These are phyloP conservation scores for Eimeria nieschulzi DNA, from an alignment of 169 alveolate species.

Conservation along the genomic window DNA sequence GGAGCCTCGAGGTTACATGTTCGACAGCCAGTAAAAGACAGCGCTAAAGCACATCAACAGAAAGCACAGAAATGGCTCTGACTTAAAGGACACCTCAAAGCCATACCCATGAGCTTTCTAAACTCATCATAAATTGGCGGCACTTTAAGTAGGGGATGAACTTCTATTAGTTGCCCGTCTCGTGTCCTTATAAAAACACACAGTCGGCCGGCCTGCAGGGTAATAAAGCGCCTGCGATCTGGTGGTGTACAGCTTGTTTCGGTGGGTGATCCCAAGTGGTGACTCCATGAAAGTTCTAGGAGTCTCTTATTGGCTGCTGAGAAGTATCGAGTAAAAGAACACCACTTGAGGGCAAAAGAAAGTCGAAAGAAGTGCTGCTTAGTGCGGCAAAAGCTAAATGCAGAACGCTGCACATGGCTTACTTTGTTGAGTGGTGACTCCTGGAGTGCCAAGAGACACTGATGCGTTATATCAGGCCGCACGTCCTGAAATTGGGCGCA, in stretches of 20 bases:
- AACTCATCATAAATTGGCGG: conserved; percentile 83
- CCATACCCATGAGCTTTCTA: conserved; percentile 71
- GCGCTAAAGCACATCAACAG: background rate
- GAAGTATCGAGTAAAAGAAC: background rate
- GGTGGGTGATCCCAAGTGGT: no score
- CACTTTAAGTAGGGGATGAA: conserved; percentile 83
- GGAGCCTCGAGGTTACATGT: no score
- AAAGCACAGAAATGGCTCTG: background rate
- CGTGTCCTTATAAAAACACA: conserved; percentile 83
- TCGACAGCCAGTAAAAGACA: background rate
- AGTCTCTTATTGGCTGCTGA: no score
- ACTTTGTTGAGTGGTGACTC: conserved; percentile 84
- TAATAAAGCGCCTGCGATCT: background rate
- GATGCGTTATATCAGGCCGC: conserved; percentile 87
- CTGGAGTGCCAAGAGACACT: conserved; percentile 82
- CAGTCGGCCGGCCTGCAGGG: conserved; percentile 79
- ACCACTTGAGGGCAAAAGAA: background rate
- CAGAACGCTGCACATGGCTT: background rate
- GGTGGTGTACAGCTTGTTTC: background rate
- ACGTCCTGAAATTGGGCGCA: conserved; percentile 76
- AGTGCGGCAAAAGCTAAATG: background rate
- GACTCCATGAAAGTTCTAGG: no score
- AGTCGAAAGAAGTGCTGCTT: background rate
- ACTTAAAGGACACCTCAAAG: background rate
- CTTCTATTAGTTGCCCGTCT: conserved; percentile 82